A percentile compares a stretch with the other conserved stretches of the same genome.
These are phyloP conservation scores for Narthecium ossifragum DNA, from an alignment of 106 monocot species.

Conservation along the genomic window DNA sequence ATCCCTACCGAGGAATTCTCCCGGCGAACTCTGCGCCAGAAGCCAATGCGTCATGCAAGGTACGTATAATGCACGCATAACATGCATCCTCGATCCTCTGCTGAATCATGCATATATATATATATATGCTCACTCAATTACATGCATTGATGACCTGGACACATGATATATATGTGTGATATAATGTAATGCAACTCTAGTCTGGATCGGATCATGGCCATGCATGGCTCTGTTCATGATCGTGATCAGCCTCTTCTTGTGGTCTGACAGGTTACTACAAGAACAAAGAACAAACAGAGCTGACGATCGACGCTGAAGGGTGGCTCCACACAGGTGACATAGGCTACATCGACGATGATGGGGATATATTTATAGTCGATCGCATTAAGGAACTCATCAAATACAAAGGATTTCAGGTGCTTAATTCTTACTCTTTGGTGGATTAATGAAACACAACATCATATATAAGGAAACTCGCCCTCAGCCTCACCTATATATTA, in stretches of 20 bases:
- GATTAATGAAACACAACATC: no score
- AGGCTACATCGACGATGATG: constrained; percentile 91
- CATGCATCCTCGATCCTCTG: no score
- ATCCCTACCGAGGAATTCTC: constrained; percentile 49
- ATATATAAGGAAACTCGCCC: no score
- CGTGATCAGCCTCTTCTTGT: no score
- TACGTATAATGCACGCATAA: neutral
- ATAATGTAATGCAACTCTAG: no score
- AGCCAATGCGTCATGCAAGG: constrained; percentile 94
- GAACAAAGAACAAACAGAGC: constrained; percentile 63
- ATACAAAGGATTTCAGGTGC: constrained; percentile 96
- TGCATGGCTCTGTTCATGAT: no score
- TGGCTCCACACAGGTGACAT: constrained; percentile 93
- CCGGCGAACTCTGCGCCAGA: constrained; percentile 74
- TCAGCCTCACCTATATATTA: no score
- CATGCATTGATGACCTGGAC: neutral
- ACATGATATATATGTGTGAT: no score
- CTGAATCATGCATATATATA: no score
- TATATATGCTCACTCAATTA: neutral
- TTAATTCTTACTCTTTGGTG: no score
- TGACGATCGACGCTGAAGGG: constrained; percentile 50
- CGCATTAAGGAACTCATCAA: constrained; percentile 97
- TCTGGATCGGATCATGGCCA: no score
- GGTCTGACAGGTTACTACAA: constrained; percentile 57
- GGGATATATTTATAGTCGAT: constrained; percentile 86